Percentiles rank a stretch among this genome's conserved stretches.
Evolutionary conservation across 1,284 basidiomycete genomes (phyloP).

Genomic region (Cystobasidium slooffiae): DNA sequence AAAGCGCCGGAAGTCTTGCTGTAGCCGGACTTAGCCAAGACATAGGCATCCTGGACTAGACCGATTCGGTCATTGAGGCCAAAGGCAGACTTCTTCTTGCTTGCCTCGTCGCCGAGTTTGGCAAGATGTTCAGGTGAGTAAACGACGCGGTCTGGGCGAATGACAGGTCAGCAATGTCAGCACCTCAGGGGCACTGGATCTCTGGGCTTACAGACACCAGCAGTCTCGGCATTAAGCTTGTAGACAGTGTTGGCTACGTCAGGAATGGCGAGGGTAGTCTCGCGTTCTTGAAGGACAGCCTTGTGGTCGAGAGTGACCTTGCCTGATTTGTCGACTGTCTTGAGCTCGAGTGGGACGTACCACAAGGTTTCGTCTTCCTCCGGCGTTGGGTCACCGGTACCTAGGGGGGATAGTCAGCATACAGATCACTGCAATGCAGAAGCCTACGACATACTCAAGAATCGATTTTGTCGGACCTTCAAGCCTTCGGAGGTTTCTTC

Average conservation of each 20-base stretch:
- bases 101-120: constrained; percentile 78
- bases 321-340: constrained; percentile 68
- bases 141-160: constrained; percentile 72
- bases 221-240: constrained; percentile 88
- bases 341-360: constrained; percentile 79
- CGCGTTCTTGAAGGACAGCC: constrained; percentile 71
- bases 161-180: too few relatives aligned
- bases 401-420: constrained; percentile 15
- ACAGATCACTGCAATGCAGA: neutral
- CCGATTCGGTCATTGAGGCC: constrained; percentile 70
- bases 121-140: constrained; percentile 81
- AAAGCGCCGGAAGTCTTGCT: constrained; percentile 57
- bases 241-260: constrained; percentile 68
- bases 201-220: constrained; percentile 76
- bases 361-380: constrained; percentile 92
- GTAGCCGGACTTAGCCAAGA: constrained; percentile 58
- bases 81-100: constrained; percentile 69
- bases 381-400: constrained; percentile 54
- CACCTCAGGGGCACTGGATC: neutral
- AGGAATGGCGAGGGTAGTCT: constrained; percentile 67
- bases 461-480: constrained; percentile 78
- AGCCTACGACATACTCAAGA: constrained; percentile 69
- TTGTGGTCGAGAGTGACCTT: constrained; percentile 68
- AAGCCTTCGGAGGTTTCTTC: constrained; percentile 70
- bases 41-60: constrained; percentile 58